These are phyloP conservation scores for Huntiella decipiens DNA, from an alignment of 2,329 filamentous ascomycete species.

Conservation along the genomic window DNA sequence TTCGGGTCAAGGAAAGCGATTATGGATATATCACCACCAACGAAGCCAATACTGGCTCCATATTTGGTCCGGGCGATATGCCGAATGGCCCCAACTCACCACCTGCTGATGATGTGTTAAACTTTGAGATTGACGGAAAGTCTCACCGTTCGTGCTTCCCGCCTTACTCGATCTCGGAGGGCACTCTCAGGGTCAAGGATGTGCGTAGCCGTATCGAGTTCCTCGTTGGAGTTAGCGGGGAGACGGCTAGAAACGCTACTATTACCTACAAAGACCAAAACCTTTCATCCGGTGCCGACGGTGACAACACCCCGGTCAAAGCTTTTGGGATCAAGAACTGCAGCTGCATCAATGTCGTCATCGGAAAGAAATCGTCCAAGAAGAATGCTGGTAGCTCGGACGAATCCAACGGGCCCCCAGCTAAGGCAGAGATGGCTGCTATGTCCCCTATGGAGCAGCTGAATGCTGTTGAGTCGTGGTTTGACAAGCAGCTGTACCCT, in stretches of 20 bases:
- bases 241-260: constrained; percentile 45
- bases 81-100: background rate
- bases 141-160: constrained; percentile 30
- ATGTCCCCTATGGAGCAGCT: constrained; percentile 37
- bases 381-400: constrained; percentile 18
- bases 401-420: background rate
- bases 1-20: constrained; percentile 54
- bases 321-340: constrained; percentile 44
- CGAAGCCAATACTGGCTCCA: constrained; percentile 33
- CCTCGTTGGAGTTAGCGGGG: constrained; percentile 46
- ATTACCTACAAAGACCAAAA: constrained; percentile 42
- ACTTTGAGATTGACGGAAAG: constrained; percentile 2
- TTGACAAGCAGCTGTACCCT: constrained; percentile 45
- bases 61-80: constrained; percentile 15
- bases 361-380: constrained; percentile 24
- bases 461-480: constrained; percentile 43
- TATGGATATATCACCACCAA: constrained; percentile 70
- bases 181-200: constrained; percentile 47
- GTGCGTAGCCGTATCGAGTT: constrained; percentile 48
- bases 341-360: constrained; percentile 32
- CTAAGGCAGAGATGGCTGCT: background rate
- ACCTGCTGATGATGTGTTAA: constrained; percentile 6
- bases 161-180: constrained; percentile 55
- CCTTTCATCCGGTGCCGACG: constrained; percentile 18
- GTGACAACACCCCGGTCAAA: constrained; percentile 27